These are phyloP conservation scores for Lipomyces anomalus DNA, from an alignment of 805 yeast species.

Conservation along the genomic window DNA sequence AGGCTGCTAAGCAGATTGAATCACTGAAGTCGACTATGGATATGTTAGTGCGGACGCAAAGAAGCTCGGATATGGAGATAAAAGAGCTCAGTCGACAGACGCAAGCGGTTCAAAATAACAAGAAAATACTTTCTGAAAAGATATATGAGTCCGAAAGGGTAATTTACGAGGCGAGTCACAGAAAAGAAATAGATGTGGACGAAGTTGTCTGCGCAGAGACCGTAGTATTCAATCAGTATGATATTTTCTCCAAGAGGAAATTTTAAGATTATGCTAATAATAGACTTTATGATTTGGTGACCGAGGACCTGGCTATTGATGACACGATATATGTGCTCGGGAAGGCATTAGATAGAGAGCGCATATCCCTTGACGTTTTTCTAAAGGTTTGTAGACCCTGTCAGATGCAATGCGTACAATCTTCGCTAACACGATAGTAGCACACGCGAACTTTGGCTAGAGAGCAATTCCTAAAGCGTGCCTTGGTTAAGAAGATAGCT, in stretches of 20 bases:
- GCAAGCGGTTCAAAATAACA: slow-evolving; percentile 36
- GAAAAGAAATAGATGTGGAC: slow-evolving; percentile 34
- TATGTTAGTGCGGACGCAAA: slow-evolving; percentile 35
- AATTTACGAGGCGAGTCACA: slow-evolving; percentile 31
- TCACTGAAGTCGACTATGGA: slow-evolving; percentile 34
- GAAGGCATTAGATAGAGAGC: slow-evolving; percentile 48
- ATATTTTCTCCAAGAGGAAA: no score
- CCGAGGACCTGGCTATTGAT: slow-evolving; percentile 63
- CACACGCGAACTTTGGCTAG: slow-evolving; percentile 53
- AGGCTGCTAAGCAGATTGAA: slow-evolving; percentile 26
- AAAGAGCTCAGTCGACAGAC: slow-evolving; percentile 31
- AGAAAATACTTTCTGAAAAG: slow-evolving; percentile 12
- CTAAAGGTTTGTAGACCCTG: no score
- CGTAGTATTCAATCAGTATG: slow-evolving; percentile 47
- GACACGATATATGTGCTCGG: slow-evolving; percentile 60
- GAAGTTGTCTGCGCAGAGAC: slow-evolving; percentile 47
- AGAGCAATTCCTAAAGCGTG: slow-evolving; percentile 53
- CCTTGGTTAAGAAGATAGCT: slow-evolving; percentile 35
- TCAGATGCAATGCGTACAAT: no score
- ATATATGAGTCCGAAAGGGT: slow-evolving; percentile 29
- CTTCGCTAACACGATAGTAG: no score
- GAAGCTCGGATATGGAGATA: slow-evolving; percentile 36
- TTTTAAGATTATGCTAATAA: background rate
- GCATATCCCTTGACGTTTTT: slow-evolving; percentile 41
- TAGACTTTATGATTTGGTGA: slow-evolving; percentile 48